Evolutionary conservation across 495 filamentous ascomycete species (phyloP).

Genomic region (Neurospora sp.): DNA sequence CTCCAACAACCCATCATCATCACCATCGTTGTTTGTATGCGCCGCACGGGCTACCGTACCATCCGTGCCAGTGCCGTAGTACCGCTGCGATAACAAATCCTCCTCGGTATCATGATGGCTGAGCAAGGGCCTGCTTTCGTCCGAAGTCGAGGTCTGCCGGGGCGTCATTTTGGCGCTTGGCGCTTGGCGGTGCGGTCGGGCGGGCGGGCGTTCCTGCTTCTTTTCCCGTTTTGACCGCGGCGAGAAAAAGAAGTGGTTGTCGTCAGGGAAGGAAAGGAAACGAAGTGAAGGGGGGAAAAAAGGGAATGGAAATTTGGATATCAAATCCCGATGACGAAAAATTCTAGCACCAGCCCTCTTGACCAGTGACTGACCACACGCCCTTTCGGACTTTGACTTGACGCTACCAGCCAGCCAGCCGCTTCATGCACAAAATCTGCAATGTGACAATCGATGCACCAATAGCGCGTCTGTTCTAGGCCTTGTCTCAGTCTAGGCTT

Average conservation of each 20-base stretch:
- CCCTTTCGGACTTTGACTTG: neutral
- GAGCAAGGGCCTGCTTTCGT: neutral
- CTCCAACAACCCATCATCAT: slow-evolving; percentile 11
- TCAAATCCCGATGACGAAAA: neutral
- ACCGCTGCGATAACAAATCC: neutral
- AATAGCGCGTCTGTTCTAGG: neutral
- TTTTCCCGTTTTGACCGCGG: neutral
- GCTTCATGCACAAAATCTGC: neutral
- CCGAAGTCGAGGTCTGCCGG: neutral
- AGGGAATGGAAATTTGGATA: neutral
- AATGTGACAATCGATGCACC: neutral
- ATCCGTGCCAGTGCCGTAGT: neutral
- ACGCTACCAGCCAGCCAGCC: neutral
- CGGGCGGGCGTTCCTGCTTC: slow-evolving; percentile 3
- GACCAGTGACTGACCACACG: neutral
- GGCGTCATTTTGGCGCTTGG: neutral
- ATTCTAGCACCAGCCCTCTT: neutral
- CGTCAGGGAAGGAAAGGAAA: neutral
- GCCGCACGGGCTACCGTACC: slow-evolving; percentile 1
- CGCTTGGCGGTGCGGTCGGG: no score
- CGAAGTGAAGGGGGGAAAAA: neutral
- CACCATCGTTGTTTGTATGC: neutral
- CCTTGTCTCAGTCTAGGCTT: neutral
- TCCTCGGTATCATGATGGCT: neutral
- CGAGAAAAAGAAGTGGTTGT: neutral